phyloP scores from a whole-genome alignment of 441 rosid species.

The Croton setiger region DNA sequence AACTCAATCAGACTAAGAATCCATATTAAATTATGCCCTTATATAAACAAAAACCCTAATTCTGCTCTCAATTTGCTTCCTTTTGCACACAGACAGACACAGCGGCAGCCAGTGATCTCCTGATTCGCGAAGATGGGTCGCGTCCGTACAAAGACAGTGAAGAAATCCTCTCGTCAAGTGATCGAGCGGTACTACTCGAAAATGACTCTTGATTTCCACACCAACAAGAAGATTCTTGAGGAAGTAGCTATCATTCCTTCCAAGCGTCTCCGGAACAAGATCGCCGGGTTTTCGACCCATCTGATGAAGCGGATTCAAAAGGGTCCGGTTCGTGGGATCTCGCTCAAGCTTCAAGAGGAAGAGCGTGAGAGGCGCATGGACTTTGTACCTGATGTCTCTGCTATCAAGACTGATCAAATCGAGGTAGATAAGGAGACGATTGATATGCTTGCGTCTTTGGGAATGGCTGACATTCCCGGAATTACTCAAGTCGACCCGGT shows the following conservation, averaged over 20 bases:
- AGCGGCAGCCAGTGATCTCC: too few relatives aligned
- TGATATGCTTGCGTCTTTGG: conserved; percentile 65
- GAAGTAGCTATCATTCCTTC: conserved; percentile 73
- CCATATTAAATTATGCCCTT: too few relatives aligned
- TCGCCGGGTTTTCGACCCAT: conserved; percentile 66
- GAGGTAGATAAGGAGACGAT: conserved; percentile 68
- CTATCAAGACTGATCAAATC: conserved; percentile 47
- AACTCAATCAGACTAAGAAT: too few relatives aligned
- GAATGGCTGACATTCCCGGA: conserved; percentile 52
- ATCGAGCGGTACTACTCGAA: conserved; percentile 56
- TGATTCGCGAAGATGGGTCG: conserved; percentile 44
- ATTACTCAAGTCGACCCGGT: conserved; percentile 44
- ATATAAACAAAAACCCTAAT: too few relatives aligned
- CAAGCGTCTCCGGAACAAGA: conserved; percentile 68
- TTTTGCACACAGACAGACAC: too few relatives aligned
- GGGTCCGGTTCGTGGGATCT: conserved; percentile 53
- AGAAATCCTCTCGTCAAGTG: conserved; percentile 66
- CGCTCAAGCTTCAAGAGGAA: conserved; percentile 63
- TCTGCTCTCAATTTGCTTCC: too few relatives aligned
- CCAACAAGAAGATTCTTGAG: conserved; percentile 63
- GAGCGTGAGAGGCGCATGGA: conserved; percentile 77
- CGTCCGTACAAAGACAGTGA: conserved; percentile 67
- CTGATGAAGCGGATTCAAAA: conserved; percentile 49
- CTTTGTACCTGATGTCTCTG: conserved; percentile 66
- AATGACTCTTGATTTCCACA: conserved; percentile 59